Evolutionary conservation across 805 yeast genomes (phyloP), one percentile per base, ranked within the genome.

Genomic region (Saccharomycopsis fermentans): DNA sequence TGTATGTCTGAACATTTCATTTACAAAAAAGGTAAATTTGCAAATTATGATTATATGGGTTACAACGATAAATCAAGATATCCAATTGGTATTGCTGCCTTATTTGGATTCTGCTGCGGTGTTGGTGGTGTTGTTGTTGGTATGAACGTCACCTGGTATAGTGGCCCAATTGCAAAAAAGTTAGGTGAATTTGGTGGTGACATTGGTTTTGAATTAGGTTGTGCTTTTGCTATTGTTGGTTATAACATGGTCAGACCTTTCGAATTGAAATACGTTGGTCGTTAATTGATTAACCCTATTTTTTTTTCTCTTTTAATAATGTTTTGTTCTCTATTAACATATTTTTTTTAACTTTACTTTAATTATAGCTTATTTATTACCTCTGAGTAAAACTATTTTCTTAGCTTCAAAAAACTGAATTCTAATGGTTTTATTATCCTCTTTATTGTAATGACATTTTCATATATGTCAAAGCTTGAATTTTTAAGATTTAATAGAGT

Each of bases 121-220:
- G 85, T 79, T 53, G 91, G 86, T 35, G 97, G 96, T 71, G 88
- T 84, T 40, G 96, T 83, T 11, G 59, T 88, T 54, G 97, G 97
- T 65, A 90, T 91, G 96, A 76, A 77, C 68, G 96, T 90, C 74
- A 79, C 80, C 4, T 91, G 96, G 89, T 91, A 84, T 76, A 69
- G 69, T 17, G 96, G 97, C 66, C 85, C 80, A 52, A 66, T 88
- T 65, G 90, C 82, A 47, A 69, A 67, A 39, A 63, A 72, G 63
- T 83, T 87, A 67, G 94, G 92, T 64, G 70, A 64, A 9, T 69
- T 64, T 50, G 91, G 87, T 60, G 95, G 89, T 26, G 97, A 90
- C 69, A 79, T 90, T 64, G 96, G 96, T 47, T 90, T 86, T 67
- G 96, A 87, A 74, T 76, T 90, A 61, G 87, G 84, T 43, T 79